Evolutionary conservation across 2,329 filamentous ascomycete species (phyloP).

Genomic region (Sporothrix sp.): DNA sequence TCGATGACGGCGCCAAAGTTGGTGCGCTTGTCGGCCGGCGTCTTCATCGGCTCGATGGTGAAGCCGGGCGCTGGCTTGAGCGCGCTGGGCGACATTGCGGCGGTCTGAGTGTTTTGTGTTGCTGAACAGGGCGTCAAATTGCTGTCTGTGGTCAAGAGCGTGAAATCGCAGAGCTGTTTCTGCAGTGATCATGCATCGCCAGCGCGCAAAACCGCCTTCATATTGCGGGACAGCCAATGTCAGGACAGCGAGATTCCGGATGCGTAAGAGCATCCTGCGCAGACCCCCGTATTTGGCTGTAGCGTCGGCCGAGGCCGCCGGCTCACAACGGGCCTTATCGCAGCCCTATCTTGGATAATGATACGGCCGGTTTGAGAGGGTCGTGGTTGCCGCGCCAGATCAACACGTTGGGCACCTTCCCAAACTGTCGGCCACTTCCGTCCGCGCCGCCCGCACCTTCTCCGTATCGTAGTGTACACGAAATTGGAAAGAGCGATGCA

Average conservation of each 20-base stretch:
- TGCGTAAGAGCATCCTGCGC: neutral
- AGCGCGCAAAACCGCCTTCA: too few species aligned
- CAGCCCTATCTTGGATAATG: neutral
- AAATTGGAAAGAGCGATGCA: too few species aligned
- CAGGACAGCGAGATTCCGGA: neutral
- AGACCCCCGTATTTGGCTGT: neutral
- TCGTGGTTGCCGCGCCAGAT: too few species aligned
- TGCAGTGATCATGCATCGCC: too few species aligned
- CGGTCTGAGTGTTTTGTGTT: neutral
- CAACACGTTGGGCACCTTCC: too few species aligned
- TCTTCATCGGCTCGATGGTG: constrained; percentile 26
- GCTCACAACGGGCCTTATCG: neutral
- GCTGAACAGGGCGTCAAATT: neutral
- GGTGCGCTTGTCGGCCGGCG: constrained; percentile 27
- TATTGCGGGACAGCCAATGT: neutral
- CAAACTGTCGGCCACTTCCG: too few species aligned
- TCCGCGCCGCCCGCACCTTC: too few species aligned
- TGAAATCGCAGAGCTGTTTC: too few species aligned
- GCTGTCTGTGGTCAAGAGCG: neutral
- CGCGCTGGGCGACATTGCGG: constrained; percentile 5
- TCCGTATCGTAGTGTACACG: too few species aligned
- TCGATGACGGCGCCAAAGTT: constrained; percentile 29
- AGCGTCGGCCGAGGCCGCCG: neutral
- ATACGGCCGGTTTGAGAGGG: too few species aligned
- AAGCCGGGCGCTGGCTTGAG: constrained; percentile 24